These are phyloP conservation scores for Forsythia viridissima DNA, from an alignment of 257 asterid genomes.

Conservation along the genomic window DNA sequence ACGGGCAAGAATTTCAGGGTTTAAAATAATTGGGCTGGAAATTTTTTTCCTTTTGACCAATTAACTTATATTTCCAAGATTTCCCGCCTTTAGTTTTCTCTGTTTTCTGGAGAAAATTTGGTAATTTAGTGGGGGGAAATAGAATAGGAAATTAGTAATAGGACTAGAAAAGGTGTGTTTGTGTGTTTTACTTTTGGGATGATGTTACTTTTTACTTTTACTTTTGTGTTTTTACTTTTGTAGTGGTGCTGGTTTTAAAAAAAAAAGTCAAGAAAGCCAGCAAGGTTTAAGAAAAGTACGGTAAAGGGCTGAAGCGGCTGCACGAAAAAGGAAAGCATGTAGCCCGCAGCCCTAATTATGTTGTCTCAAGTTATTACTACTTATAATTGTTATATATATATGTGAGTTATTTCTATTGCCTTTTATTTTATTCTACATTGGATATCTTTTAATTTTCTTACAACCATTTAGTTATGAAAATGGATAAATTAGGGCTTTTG, in stretches of 20 bases:
- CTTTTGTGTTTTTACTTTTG: not conserved
- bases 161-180: not conserved
- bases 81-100: slow-evolving; percentile 5
- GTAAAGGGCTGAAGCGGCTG: slow-evolving; percentile 43
- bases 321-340: slow-evolving; percentile 28
- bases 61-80: slow-evolving; percentile 3
- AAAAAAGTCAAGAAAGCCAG: slow-evolving; percentile 2
- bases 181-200: not conserved
- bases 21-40: slow-evolving; percentile 17
- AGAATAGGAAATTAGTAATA: slow-evolving; percentile 15
- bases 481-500: too few relatives aligned
- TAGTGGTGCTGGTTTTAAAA: not conserved
- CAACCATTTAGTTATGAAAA: too few relatives aligned
- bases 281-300: not conserved
- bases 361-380: not conserved
- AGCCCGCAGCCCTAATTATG: slow-evolving; percentile 45
- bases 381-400: not conserved
- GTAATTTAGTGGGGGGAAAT: not conserved
- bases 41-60: not conserved
- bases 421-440: not conserved
- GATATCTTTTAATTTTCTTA: not conserved
- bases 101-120: not conserved
- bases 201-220: not conserved
- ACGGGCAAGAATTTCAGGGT: slow-evolving; percentile 62
- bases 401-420: not conserved